A percentile compares a stretch with the other conserved stretches of the same genome.
phyloP scores from a whole-genome alignment of 2,329 filamentous ascomycete genomes.

The Stagonosporopsis chrysanthemi region DNA sequence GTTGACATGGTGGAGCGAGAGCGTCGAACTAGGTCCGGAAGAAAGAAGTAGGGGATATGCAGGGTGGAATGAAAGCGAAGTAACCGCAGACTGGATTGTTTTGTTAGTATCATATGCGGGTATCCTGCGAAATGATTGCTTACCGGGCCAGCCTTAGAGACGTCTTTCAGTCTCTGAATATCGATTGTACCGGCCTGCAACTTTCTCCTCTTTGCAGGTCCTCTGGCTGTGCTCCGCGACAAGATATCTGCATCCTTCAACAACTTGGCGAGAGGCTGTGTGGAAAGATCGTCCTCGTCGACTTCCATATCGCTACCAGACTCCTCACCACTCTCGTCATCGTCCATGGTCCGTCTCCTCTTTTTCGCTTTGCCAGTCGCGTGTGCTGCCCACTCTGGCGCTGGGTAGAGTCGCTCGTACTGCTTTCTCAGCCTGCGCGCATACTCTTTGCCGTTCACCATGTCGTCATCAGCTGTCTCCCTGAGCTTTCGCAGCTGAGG shows the following conservation, averaged over 20 bases:
- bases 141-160: conserved; percentile 76
- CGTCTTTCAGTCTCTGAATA: conserved; percentile 87
- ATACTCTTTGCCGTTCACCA: conserved; percentile 88
- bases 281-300: conserved; percentile 61
- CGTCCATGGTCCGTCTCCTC: conserved; percentile 55
- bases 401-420: conserved; percentile 69
- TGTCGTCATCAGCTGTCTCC: conserved; percentile 80
- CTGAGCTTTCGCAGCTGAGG: conserved; percentile 83
- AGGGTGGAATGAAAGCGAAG: conserved; percentile 88
- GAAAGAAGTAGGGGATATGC: conserved; percentile 87
- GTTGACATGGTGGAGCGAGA: conserved; percentile 89
- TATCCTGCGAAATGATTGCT: conserved; percentile 26
- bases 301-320: conserved; percentile 65
- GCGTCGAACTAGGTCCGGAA: conserved; percentile 81
- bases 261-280: conserved; percentile 79
- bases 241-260: conserved; percentile 78
- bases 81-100: conserved; percentile 69
- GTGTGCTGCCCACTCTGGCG: conserved; percentile 67
- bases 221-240: conserved; percentile 59
- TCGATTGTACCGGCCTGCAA: conserved; percentile 87
- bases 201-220: conserved; percentile 68
- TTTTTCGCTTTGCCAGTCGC: conserved; percentile 54
- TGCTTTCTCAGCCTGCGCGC: conserved; percentile 79
- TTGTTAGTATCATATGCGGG: conserved; percentile 21
- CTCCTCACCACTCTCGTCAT: conserved; percentile 54